Percentiles rank a stretch among this genome's conserved stretches.
Conservation (phyloP, 306 rosid genomes). For the Dicorynia guianensis region DNA sequence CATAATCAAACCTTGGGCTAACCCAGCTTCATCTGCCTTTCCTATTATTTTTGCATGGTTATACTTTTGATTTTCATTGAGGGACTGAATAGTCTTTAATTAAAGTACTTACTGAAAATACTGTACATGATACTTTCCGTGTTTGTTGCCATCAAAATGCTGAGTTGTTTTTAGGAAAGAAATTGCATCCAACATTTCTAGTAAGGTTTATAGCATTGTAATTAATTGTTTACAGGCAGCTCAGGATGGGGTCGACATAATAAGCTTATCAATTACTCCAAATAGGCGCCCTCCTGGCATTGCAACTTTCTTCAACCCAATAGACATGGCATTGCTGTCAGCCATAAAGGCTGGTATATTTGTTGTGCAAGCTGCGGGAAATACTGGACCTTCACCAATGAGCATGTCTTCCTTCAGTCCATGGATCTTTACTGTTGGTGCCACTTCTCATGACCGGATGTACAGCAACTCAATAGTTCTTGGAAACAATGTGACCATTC, state of each 20-base stretch:
- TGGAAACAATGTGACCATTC: conserved; percentile 80
- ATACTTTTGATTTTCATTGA: not conserved
- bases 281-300: conserved; percentile 95
- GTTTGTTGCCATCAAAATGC: conserved; percentile 15
- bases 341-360: conserved; percentile 93
- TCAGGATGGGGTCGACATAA: conserved; percentile 90
- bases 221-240: conserved; percentile 73
- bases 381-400: conserved; percentile 94
- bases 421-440: conserved; percentile 93
- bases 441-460: conserved; percentile 84
- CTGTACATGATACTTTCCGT: not conserved
- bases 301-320: conserved; percentile 95
- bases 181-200: conserved; percentile 14
- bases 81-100: not conserved
- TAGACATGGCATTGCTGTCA: conserved; percentile 94
- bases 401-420: conserved; percentile 98
- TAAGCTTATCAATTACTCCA: conserved; percentile 92
- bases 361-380: conserved; percentile 98
- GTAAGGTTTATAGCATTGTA: conserved; percentile 14
- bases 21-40: conserved; percentile 20
- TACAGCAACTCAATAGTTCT: conserved; percentile 85
- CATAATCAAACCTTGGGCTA: not conserved
- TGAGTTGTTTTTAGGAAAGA: no score
- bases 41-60: not conserved
- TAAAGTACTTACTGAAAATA: not conserved